Evolutionary conservation across 257 asterid genomes (phyloP).

Genomic region (Solanum tarapatanum): DNA sequence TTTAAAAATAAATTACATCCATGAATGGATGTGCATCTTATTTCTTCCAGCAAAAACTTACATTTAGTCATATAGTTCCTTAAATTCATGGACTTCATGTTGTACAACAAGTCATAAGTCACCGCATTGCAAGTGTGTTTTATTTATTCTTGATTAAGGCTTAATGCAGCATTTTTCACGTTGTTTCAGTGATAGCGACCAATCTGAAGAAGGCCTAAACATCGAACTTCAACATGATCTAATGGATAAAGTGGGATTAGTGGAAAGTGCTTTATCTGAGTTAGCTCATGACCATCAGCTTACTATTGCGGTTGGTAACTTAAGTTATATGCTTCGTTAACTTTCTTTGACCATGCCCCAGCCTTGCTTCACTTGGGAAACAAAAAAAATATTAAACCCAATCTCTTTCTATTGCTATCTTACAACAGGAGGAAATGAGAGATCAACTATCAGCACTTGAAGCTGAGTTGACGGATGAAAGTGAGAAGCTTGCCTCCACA

Average conservation of each 20-base stretch:
- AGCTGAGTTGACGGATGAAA: constrained; percentile 36
- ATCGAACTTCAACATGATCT: constrained; percentile 28
- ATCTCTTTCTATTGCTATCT: not conserved
- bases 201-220: constrained; percentile 31
- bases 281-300: constrained; percentile 43
- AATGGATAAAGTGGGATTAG: constrained; percentile 56
- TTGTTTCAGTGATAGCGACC: constrained; percentile 42
- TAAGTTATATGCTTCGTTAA: not conserved
- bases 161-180: not conserved
- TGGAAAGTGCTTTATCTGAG: constrained; percentile 63
- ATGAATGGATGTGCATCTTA: no score
- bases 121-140: not conserved
- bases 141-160: not conserved
- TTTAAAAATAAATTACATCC: no score
- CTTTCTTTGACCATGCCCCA: not conserved
- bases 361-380: not conserved
- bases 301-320: constrained; percentile 44
- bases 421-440: constrained; percentile 67
- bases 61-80: not conserved
- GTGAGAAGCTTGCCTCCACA: constrained; percentile 34
- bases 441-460: constrained; percentile 50
- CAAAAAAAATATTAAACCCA: not conserved
- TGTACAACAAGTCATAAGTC: not conserved
- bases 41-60: no score
- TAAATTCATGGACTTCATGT: not conserved